Conservation (phyloP, 2,329 filamentous ascomycete species). For the Rutstroemia sp. region DNA sequence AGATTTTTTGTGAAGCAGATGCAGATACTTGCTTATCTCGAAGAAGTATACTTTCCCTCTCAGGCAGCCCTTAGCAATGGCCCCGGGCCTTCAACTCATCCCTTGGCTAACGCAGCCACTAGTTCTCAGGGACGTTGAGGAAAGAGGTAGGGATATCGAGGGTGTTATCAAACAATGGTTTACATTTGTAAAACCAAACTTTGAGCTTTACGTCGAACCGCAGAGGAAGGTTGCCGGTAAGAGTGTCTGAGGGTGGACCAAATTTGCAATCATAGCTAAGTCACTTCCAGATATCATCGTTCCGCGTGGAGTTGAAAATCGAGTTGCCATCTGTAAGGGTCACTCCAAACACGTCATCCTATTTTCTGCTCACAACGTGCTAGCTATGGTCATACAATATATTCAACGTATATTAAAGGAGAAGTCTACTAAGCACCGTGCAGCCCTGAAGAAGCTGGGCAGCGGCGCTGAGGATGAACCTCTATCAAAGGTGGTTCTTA, state of each 20-base stretch:
- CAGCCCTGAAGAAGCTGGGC: slow-evolving; percentile 70
- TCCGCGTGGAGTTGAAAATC: slow-evolving; percentile 88
- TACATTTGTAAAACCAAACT: slow-evolving; percentile 91
- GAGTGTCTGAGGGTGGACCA: slow-evolving; percentile 15
- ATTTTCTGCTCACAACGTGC: background rate
- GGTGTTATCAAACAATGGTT: slow-evolving; percentile 99
- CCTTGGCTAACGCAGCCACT: slow-evolving; percentile 7
- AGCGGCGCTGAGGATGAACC: slow-evolving; percentile 62
- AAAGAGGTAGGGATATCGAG: slow-evolving; percentile 84
- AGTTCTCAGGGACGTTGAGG: slow-evolving; percentile 75
- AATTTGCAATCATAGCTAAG: background rate
- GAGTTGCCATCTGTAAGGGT: slow-evolving; percentile 70
- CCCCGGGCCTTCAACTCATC: background rate
- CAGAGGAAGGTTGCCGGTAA: slow-evolving; percentile 77
- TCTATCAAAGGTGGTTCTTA: slow-evolving; percentile 65
- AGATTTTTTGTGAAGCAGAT: slow-evolving; percentile 96
- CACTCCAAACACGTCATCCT: slow-evolving; percentile 5
- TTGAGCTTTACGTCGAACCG: slow-evolving; percentile 86
- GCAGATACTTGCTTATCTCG: slow-evolving; percentile 87
- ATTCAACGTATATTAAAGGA: slow-evolving; percentile 80
- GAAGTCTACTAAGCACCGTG: slow-evolving; percentile 78
- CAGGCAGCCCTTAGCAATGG: background rate
- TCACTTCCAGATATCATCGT: slow-evolving; percentile 71
- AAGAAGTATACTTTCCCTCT: slow-evolving; percentile 52
- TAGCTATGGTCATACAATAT: slow-evolving; percentile 88